Percentiles rank a stretch among this genome's conserved stretches.
Evolutionary conservation across 768 basidiomycete species (phyloP).

Genomic region (Nidula microcarpa): DNA sequence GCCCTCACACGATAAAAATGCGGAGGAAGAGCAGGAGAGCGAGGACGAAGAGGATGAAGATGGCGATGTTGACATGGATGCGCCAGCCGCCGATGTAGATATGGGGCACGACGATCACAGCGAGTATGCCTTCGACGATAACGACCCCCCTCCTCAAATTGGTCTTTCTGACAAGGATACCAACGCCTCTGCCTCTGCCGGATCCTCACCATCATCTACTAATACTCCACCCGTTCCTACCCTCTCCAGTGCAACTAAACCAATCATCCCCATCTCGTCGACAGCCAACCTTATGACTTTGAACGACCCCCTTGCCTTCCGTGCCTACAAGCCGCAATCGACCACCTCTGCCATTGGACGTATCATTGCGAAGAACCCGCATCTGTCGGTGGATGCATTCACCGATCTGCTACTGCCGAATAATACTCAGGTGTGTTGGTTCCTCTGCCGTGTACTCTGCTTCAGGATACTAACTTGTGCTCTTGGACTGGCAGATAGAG

Average conservation of each 20-base stretch:
- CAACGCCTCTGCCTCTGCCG: no score
- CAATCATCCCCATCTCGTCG: no score
- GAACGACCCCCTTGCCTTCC: slow-evolving; percentile 6
- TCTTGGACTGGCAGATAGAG: neutral
- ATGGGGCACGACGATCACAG: neutral
- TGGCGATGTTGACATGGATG: neutral
- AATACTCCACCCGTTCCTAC: no score
- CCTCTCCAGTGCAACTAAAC: no score
- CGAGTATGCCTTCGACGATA: neutral
- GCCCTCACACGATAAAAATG: neutral
- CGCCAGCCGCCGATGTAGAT: neutral
- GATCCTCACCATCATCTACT: no score
- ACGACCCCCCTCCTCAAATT: neutral
- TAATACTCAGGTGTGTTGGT: neutral
- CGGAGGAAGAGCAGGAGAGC: neutral
- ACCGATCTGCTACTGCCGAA: slow-evolving; percentile 7
- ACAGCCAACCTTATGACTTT: neutral
- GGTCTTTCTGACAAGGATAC: no score
- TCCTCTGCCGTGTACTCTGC: neutral
- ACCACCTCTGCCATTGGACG: slow-evolving; percentile 7
- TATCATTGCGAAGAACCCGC: slow-evolving; percentile 9
- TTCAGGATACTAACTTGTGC: neutral
- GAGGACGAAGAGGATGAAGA: neutral
- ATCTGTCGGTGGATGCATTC: slow-evolving; percentile 12
- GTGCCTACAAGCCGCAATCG: slow-evolving; percentile 8